These are phyloP conservation scores for Thecaphora thlaspeos DNA, from an alignment of 1,284 basidiomycete genomes.

Conservation along the genomic window DNA sequence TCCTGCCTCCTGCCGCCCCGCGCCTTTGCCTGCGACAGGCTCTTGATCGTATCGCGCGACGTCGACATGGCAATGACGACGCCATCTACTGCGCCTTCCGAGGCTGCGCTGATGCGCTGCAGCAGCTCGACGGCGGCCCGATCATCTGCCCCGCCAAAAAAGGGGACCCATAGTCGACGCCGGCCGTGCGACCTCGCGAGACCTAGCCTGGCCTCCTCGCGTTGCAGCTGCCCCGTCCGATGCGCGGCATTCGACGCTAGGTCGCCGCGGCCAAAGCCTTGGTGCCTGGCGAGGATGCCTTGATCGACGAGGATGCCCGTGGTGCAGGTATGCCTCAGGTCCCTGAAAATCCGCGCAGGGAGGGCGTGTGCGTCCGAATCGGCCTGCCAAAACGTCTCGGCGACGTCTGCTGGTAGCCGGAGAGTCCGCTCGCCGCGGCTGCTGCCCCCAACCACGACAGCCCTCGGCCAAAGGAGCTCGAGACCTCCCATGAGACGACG, in stretches of 20 bases:
- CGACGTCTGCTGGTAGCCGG: conserved; percentile 20
- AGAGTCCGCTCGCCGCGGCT: conserved; percentile 27
- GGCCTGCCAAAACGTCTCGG: conserved; percentile 21
- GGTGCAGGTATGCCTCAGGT: conserved; percentile 16
- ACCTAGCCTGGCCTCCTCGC: conserved; percentile 11
- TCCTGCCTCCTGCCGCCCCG: not conserved
- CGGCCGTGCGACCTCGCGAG: conserved; percentile 8
- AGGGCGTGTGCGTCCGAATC: conserved; percentile 29
- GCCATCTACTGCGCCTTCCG: conserved; percentile 19
- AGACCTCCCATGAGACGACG: conserved; percentile 28
- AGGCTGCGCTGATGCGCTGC: conserved; percentile 12
- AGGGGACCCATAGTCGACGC: conserved; percentile 29
- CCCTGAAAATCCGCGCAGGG: conserved; percentile 21
- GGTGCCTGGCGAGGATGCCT: conserved; percentile 6
- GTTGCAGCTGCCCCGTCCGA: too few relatives aligned
- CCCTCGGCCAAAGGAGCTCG: conserved; percentile 22
- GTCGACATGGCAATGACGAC: conserved; percentile 21
- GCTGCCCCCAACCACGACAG: conserved; percentile 31
- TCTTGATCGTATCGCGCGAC: not conserved
- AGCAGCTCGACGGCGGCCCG: conserved; percentile 29
- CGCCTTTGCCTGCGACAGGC: not conserved
- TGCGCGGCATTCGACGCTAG: too few relatives aligned
- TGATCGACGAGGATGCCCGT: conserved; percentile 31
- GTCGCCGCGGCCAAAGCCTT: too few relatives aligned
- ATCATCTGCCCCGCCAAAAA: conserved; percentile 40